These are phyloP conservation scores for Venustampulla echinocandica DNA, from an alignment of 495 filamentous ascomycete genomes.

Conservation along the genomic window DNA sequence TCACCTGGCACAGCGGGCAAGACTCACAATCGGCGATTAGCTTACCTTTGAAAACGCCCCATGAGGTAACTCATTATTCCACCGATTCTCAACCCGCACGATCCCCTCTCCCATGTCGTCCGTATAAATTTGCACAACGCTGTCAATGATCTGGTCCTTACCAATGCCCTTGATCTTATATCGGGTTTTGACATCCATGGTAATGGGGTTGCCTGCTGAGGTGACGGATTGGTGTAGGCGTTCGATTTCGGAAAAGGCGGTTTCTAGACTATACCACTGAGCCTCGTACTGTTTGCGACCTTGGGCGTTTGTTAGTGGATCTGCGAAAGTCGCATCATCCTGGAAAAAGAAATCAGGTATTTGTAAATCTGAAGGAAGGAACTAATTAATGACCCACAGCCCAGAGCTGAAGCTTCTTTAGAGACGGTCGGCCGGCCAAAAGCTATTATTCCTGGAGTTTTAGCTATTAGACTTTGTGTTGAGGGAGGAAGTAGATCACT, in stretches of 20 bases:
- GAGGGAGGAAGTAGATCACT: slow-evolving; percentile 2
- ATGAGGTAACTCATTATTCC: slow-evolving; percentile 46
- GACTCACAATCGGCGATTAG: too few relatives aligned
- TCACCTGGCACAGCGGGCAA: too few relatives aligned
- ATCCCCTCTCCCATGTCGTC: slow-evolving; percentile 34
- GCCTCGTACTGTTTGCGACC: slow-evolving; percentile 20
- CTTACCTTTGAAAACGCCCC: slow-evolving; percentile 39
- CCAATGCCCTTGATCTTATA: slow-evolving; percentile 46
- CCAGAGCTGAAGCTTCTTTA: slow-evolving; percentile 49
- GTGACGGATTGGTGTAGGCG: slow-evolving; percentile 41
- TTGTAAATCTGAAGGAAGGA: neutral
- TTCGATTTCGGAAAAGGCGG: slow-evolving; percentile 24
- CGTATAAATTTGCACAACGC: slow-evolving; percentile 37
- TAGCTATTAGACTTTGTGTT: neutral
- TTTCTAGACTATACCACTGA: slow-evolving; percentile 21
- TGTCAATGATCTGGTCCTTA: slow-evolving; percentile 43
- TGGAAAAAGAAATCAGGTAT: too few relatives aligned
- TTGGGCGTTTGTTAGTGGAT: slow-evolving; percentile 17
- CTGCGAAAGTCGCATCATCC: slow-evolving; percentile 20
- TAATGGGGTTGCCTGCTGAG: slow-evolving; percentile 45
- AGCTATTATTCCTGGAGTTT: slow-evolving; percentile 27
- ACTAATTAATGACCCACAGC: neutral
- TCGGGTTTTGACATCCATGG: slow-evolving; percentile 39
- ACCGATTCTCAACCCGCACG: slow-evolving; percentile 45
- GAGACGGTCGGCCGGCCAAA: slow-evolving; percentile 46